Base-by-base conservation (phyloP, 2,329 filamentous ascomycete genomes). In the Paecilomyces sp. region DNA sequence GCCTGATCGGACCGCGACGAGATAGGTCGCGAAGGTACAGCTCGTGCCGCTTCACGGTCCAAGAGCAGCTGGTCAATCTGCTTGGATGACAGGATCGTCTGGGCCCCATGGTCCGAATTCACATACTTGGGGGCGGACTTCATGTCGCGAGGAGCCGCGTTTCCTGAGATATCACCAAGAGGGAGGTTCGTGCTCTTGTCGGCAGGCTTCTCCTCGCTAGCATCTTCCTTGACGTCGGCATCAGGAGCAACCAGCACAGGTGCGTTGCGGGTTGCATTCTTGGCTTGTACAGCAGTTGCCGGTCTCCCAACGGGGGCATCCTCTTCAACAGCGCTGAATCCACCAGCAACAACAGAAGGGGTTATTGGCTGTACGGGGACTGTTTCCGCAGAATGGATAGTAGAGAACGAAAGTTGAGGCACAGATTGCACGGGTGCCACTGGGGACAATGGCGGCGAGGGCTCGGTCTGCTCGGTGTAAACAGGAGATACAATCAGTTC, bases 1-100 rank as follows among this genome's bases (percentile, higher is more conserved):
- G 60, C 62, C 58, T 64, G 70, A 63, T 66, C 71, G 62, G 59
- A 70, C 74, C 30, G 72, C 71, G 25, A 28, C 3, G 25, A 28
- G 3, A 28, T 28, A 3, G 31, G 31, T 11, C 4, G 70, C 34
- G 76, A 70, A 57, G 72, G 69, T 18, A 72, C 61, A 8, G 72
- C 70, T 13, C 71, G 69, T 33, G 67, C 28, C 52, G 67, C 68
- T 56, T 72, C 70, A 66, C 84, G 85, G 58, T 82, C 80, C 64
- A 83, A 82, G 59, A 95, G 76, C 68, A 96, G 81, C 58, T 85
- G 83, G 65, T 96, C 92, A 63, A 96, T 91, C 59, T 89, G 87
- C 56, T 89, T 85, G 0, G 90, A 85, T n/a, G 91, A 95, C 31
- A 97, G 80, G 47, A 88, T 82, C 25, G 92, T 97, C 76, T 97